These are phyloP conservation scores for Glomus cerebriforme DNA, from an alignment of 192 early-diverging fungal species.

Conservation along the genomic window DNA sequence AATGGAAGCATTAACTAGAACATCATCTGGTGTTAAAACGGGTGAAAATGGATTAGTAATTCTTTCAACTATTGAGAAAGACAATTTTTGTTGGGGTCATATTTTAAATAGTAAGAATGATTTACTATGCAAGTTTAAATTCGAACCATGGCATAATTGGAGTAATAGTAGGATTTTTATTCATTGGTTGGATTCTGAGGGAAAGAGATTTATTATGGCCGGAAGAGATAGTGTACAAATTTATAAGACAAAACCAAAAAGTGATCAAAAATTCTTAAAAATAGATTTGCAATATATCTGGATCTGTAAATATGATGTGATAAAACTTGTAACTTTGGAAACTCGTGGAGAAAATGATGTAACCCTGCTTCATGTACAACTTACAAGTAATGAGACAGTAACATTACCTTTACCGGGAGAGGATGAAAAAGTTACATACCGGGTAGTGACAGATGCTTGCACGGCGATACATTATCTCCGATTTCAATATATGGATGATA, in stretches of 20 bases:
- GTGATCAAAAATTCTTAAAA: not conserved
- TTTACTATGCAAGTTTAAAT: not conserved
- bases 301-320: not conserved
- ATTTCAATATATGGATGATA: not conserved
- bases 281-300: conserved; percentile 9
- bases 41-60: not conserved
- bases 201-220: not conserved
- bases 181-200: not conserved
- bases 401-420: not conserved
- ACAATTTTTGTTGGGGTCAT: not conserved
- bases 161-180: not conserved
- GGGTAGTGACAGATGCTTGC: not conserved
- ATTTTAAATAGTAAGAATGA: not conserved
- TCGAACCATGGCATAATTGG: conserved; percentile 7
- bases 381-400: not conserved
- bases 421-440: not conserved
- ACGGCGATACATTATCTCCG: not conserved
- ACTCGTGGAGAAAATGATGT: not conserved
- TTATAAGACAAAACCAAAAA: not conserved
- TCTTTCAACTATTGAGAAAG: not conserved
- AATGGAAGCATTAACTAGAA: not conserved
- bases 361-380: not conserved
- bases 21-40: not conserved
- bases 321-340: not conserved
- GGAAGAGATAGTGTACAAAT: conserved; percentile 9